A percentile compares a stretch with the other conserved stretches of the same genome.
Conservation (phyloP, 2,329 filamentous ascomycete genomes). For the Colletotrichum sp. region DNA sequence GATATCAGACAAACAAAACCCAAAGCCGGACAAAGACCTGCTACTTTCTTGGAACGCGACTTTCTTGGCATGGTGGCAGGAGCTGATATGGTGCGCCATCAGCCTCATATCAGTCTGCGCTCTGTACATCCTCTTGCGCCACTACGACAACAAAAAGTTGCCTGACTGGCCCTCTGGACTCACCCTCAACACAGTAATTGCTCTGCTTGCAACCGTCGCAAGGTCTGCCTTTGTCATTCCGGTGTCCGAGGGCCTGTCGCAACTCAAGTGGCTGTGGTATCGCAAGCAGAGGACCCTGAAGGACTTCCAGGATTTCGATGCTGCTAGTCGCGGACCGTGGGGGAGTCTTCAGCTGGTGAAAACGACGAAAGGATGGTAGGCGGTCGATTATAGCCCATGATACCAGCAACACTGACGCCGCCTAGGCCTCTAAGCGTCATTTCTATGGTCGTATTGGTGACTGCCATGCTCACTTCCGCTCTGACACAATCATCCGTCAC, state of each 20-base stretch:
- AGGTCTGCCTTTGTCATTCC: slow-evolving; percentile 27
- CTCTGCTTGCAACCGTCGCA: slow-evolving; percentile 28
- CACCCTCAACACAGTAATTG: slow-evolving; percentile 32
- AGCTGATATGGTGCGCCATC: neutral
- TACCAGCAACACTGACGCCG: rapidly evolving
- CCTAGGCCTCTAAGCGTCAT: neutral
- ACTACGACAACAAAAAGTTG: slow-evolving; percentile 22
- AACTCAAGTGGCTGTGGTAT: slow-evolving; percentile 24
- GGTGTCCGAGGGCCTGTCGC: slow-evolving; percentile 27
- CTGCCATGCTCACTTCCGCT: slow-evolving; percentile 15
- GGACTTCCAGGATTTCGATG: slow-evolving; percentile 19
- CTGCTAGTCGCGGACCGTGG: slow-evolving; percentile 22
- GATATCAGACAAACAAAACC: rapidly evolving
- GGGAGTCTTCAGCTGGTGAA: slow-evolving; percentile 14
- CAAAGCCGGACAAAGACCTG: rapidly evolving
- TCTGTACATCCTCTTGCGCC: neutral
- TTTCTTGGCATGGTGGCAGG: neutral
- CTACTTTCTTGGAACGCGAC: neutral
- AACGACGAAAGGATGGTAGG: neutral
- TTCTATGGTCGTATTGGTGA: neutral
- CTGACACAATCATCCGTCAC: slow-evolving; percentile 16
- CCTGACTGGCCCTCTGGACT: slow-evolving; percentile 27
- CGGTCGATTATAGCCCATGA: rapidly evolving
- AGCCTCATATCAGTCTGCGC: neutral
- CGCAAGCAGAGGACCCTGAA: neutral